Evolutionary conservation across 306 rosid species (phyloP).

Genomic region (Quercus suber): DNA sequence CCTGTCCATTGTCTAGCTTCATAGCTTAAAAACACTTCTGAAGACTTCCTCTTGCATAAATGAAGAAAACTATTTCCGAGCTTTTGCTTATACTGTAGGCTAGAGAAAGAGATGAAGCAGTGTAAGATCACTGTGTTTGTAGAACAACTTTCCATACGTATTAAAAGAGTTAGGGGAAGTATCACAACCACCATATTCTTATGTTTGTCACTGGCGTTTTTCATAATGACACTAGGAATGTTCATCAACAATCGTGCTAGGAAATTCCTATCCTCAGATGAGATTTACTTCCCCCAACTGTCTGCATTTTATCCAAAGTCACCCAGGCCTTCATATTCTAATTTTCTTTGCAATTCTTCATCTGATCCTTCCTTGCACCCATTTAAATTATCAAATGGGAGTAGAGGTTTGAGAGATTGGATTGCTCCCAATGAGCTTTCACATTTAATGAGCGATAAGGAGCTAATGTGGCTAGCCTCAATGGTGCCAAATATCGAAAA

Average conservation of each 20-base stretch:
- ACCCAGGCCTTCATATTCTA: background rate
- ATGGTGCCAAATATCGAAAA: constrained; percentile 10
- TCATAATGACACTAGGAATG: constrained; percentile 13
- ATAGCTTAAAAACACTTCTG: background rate
- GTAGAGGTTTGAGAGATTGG: background rate
- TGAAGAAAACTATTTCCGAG: background rate
- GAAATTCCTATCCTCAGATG: constrained; percentile 14
- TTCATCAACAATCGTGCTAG: constrained; percentile 4
- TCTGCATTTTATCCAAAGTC: background rate
- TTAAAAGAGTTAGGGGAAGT: constrained; percentile 2
- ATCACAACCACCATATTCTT: constrained; percentile 18
- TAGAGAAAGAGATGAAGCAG: constrained; percentile 13
- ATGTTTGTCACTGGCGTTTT: background rate
- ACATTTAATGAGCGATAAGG: constrained; percentile 39
- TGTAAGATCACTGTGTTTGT: constrained; percentile 14
- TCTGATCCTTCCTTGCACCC: background rate
- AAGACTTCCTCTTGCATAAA: background rate
- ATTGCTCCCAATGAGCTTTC: constrained; percentile 16
- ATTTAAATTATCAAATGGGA: background rate
- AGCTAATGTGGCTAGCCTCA: constrained; percentile 38
- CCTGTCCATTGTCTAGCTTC: background rate
- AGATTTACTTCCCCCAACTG: constrained; percentile 2
- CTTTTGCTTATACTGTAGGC: background rate
- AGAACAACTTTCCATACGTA: background rate
- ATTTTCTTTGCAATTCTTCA: constrained; percentile 1